Percentiles rank a stretch among this genome's conserved stretches.
These are phyloP conservation scores for Leishmania turanica DNA, from an alignment of 208 protist genomes.

Conservation along the genomic window DNA sequence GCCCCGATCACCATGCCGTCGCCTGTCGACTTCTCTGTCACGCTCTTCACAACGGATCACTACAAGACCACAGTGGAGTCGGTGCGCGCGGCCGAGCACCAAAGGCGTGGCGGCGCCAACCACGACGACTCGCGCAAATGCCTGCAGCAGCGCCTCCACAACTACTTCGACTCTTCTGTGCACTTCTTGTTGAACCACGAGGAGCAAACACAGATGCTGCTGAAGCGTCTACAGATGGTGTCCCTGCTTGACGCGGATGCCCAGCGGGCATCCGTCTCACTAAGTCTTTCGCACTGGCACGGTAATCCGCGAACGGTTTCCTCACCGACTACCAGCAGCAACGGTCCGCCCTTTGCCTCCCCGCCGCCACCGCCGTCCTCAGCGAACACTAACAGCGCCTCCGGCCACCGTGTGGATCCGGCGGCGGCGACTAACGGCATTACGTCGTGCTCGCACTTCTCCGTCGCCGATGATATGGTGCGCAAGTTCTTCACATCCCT, in stretches of 20 bases:
- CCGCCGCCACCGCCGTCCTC: neutral
- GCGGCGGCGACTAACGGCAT: slow-evolving; percentile 12
- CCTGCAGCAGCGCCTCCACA: slow-evolving; percentile 47
- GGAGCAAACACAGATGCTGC: slow-evolving; percentile 57
- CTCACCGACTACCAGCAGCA: slow-evolving; percentile 5
- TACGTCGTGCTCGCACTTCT: slow-evolving; percentile 58
- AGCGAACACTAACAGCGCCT: neutral
- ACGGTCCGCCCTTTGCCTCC: neutral
- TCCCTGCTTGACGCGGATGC: slow-evolving; percentile 58
- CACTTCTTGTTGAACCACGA: slow-evolving; percentile 74
- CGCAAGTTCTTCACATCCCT: slow-evolving; percentile 88
- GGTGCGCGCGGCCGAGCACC: slow-evolving; percentile 25
- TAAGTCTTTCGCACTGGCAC: slow-evolving; percentile 56
- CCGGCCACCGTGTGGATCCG: slow-evolving; percentile 3
- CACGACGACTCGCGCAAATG: slow-evolving; percentile 32
- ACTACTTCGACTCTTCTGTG: slow-evolving; percentile 76
- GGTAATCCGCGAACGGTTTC: slow-evolving; percentile 10
- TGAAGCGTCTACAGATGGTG: slow-evolving; percentile 70
- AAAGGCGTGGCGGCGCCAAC: slow-evolving; percentile 25
- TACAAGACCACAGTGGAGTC: slow-evolving; percentile 36
- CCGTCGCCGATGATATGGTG: slow-evolving; percentile 80
- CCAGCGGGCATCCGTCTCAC: slow-evolving; percentile 50
- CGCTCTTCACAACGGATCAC: slow-evolving; percentile 33
- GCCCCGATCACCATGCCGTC: slow-evolving; percentile 11
- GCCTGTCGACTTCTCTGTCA: slow-evolving; percentile 11